Evolutionary conservation across 495 filamentous ascomycete genomes (phyloP).

Genomic region (Neurospora sp.): DNA sequence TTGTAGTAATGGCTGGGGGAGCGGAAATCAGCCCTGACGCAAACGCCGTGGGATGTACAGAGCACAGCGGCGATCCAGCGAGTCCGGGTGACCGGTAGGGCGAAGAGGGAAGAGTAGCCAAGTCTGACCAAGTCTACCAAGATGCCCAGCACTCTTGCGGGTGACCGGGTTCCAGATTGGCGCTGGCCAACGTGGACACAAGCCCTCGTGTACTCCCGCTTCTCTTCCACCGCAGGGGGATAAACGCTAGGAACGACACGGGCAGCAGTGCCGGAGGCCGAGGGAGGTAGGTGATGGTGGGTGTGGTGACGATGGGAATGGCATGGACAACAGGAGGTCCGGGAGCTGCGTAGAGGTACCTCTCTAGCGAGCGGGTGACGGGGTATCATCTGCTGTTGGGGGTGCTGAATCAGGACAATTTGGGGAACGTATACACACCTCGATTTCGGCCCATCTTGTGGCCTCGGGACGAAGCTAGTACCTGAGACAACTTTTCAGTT

Average conservation of each 20-base stretch:
- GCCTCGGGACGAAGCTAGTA: background rate
- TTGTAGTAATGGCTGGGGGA: background rate
- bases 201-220: background rate
- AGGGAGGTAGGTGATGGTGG: background rate
- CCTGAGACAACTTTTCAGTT: background rate
- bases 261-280: background rate
- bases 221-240: background rate
- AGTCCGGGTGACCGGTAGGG: background rate
- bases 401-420: background rate
- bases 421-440: slow-evolving; percentile 28
- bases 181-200: background rate
- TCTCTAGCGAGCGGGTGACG: background rate
- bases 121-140: background rate
- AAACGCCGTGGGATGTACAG: background rate
- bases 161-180: background rate
- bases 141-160: background rate
- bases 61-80: slow-evolving; percentile 1
- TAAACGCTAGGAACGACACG: background rate
- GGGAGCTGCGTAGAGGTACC: background rate
- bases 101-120: background rate
- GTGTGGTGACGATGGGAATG: background rate
- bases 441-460: slow-evolving; percentile 36
- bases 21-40: background rate
- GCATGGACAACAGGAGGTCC: background rate
- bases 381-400: background rate